phyloP scores from a whole-genome alignment of 2,329 filamentous ascomycete genomes.

The Trichoderma hamatum region DNA sequence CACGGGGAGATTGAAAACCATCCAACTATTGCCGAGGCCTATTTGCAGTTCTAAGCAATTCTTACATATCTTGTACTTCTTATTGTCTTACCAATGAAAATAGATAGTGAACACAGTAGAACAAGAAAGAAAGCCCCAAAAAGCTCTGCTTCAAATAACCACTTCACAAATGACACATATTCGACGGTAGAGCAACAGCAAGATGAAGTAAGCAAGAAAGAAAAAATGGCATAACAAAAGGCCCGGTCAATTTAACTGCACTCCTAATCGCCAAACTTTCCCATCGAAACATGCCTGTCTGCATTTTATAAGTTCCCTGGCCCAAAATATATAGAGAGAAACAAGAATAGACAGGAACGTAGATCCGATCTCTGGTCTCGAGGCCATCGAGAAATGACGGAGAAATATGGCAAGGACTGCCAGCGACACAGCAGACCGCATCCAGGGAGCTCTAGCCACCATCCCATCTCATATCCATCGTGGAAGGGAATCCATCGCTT shows the following conservation, averaged over 20 bases:
- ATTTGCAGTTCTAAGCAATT: background rate
- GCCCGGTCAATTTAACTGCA: slow-evolving; percentile 49
- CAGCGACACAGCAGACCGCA: slow-evolving; percentile 8
- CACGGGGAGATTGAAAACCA: background rate
- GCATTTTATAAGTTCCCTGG: slow-evolving; percentile 42
- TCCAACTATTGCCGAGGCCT: background rate
- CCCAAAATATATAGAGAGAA: slow-evolving; percentile 39
- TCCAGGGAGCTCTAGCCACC: slow-evolving; percentile 14
- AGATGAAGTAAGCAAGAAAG: background rate
- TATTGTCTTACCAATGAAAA: background rate
- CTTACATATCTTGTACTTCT: background rate
- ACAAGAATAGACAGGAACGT: slow-evolving; percentile 29
- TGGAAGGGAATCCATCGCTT: slow-evolving; percentile 3
- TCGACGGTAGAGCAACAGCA: background rate
- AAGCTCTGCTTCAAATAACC: background rate
- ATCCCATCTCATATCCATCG: slow-evolving; percentile 11
- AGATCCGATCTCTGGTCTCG: slow-evolving; percentile 31
- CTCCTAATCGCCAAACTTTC: slow-evolving; percentile 55
- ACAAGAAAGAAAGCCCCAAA: background rate
- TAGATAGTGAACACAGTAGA: background rate
- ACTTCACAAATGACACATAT: background rate
- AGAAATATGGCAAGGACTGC: slow-evolving; percentile 4
- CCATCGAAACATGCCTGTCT: slow-evolving; percentile 49
- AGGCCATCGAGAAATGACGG: slow-evolving; percentile 28
- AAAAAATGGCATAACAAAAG: slow-evolving; percentile 26